Percentiles rank a stretch among this genome's conserved stretches.
Evolutionary conservation across 257 asterid species (phyloP).

Genomic region (Salvia miltiorrhiza): DNA sequence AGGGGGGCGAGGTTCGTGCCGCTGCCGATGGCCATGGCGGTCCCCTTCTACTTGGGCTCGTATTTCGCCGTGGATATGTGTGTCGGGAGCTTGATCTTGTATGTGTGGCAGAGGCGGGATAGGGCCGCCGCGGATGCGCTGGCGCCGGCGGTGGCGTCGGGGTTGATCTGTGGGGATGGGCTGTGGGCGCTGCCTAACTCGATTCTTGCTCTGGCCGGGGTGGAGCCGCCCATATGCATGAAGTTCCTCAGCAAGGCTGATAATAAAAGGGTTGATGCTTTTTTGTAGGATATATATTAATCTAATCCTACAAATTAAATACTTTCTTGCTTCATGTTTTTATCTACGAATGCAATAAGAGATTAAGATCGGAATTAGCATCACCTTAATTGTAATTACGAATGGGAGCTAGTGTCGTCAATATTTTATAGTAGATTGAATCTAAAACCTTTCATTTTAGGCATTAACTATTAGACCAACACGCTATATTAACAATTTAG

Average conservation of each 20-base stretch:
- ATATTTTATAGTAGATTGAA: too few species aligned
- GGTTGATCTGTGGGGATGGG: neutral
- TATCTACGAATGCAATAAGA: too few species aligned
- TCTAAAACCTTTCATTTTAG: too few species aligned
- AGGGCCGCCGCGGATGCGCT: neutral
- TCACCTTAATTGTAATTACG: too few species aligned
- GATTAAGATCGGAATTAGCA: too few species aligned
- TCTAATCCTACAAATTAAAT: too few species aligned
- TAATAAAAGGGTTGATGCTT: slow-evolving; percentile 42
- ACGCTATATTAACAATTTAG: too few species aligned
- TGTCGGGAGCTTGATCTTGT: slow-evolving; percentile 56
- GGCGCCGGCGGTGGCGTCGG: neutral
- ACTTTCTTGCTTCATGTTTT: too few species aligned
- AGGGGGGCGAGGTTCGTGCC: slow-evolving; percentile 46
- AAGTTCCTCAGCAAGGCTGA: neutral
- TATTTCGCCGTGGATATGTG: slow-evolving; percentile 69
- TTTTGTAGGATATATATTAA: too few species aligned
- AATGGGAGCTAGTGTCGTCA: too few species aligned
- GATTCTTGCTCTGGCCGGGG: neutral
- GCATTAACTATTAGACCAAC: too few species aligned
- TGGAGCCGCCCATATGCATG: slow-evolving; percentile 8
- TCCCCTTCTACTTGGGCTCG: slow-evolving; percentile 60
- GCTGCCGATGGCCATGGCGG: slow-evolving; percentile 79
- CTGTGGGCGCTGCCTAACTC: neutral
- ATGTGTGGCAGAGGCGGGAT: slow-evolving; percentile 42